Percentiles rank a stretch among this genome's conserved stretches.
Evolutionary conservation across 1,284 basidiomycete genomes (phyloP).

Genomic region (Porodaedalea pini): DNA sequence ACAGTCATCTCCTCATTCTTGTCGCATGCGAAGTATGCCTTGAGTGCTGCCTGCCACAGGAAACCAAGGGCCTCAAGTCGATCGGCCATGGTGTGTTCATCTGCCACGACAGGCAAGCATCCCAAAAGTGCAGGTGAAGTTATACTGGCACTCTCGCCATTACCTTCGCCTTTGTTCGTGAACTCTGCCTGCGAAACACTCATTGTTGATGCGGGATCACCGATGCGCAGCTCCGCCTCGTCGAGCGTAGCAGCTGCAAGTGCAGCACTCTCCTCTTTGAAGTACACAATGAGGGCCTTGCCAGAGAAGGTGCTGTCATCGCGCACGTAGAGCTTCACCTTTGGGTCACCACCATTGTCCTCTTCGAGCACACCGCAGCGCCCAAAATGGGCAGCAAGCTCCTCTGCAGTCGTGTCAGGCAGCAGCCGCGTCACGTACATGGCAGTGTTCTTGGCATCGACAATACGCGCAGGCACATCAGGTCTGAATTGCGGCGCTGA

Average conservation of each 20-base stretch:
- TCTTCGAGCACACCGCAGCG: conserved; percentile 92
- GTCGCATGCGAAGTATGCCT: too few relatives aligned
- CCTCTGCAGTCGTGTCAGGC: conserved; percentile 67
- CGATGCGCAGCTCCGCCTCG: conserved; percentile 88
- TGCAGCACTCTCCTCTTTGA: conserved; percentile 92
- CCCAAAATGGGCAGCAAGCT: conserved; percentile 79
- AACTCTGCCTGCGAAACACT: conserved; percentile 85
- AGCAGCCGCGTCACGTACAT: conserved; percentile 91
- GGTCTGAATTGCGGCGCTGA: too few relatives aligned
- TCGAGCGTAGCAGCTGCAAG: conserved; percentile 87
- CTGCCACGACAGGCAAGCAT: too few relatives aligned
- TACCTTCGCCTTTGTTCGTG: conserved; percentile 50
- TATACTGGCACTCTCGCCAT: conserved; percentile 22
- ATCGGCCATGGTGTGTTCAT: too few relatives aligned
- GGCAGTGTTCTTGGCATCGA: conserved; percentile 91
- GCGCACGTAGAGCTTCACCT: conserved; percentile 91
- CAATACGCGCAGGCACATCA: too few relatives aligned
- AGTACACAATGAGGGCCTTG: conserved; percentile 94
- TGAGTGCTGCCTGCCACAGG: too few relatives aligned
- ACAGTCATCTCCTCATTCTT: too few relatives aligned
- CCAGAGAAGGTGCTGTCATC: conserved; percentile 91
- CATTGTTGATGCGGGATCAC: conserved; percentile 74
- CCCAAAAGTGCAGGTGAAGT: too few relatives aligned
- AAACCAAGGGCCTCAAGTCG: too few relatives aligned
- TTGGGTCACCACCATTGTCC: conserved; percentile 81